These are phyloP conservation scores for Colletotrichum noveboracense DNA, from an alignment of 2,329 filamentous ascomycete species.

Conservation along the genomic window DNA sequence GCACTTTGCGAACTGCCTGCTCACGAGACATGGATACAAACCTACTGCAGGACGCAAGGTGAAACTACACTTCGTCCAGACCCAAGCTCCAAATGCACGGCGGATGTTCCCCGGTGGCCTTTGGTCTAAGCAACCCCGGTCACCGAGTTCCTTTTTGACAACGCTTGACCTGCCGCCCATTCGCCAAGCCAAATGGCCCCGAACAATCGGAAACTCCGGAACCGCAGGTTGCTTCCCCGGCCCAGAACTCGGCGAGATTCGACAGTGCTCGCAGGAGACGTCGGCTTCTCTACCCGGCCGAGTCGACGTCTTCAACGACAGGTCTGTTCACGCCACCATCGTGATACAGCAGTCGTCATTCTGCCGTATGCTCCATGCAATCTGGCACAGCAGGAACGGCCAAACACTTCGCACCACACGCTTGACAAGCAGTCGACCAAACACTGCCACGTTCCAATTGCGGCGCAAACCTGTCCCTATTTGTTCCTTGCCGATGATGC, in stretches of 20 bases:
- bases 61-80: neutral
- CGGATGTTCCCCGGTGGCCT: conserved; percentile 11
- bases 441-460: neutral
- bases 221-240: conserved; percentile 9
- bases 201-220: conserved; percentile 17
- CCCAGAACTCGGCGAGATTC: conserved; percentile 14
- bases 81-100: neutral
- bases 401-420: neutral
- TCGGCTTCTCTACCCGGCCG: conserved; percentile 13
- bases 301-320: neutral
- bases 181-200: conserved; percentile 13
- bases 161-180: neutral
- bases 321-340: neutral
- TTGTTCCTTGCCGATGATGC: neutral
- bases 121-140: conserved; percentile 8
- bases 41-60: neutral
- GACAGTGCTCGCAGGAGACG: neutral
- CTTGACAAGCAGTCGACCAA: neutral
- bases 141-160: conserved; percentile 3
- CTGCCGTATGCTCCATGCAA: neutral
- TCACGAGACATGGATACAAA: neutral
- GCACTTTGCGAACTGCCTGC: neutral
- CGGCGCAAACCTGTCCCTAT: neutral
- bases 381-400: neutral
- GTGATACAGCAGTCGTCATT: neutral